Percentiles rank a stretch among this genome's conserved stretches.
Evolutionary conservation across 2,329 filamentous ascomycete genomes (phyloP).

Genomic region (Penicillium sp.): DNA sequence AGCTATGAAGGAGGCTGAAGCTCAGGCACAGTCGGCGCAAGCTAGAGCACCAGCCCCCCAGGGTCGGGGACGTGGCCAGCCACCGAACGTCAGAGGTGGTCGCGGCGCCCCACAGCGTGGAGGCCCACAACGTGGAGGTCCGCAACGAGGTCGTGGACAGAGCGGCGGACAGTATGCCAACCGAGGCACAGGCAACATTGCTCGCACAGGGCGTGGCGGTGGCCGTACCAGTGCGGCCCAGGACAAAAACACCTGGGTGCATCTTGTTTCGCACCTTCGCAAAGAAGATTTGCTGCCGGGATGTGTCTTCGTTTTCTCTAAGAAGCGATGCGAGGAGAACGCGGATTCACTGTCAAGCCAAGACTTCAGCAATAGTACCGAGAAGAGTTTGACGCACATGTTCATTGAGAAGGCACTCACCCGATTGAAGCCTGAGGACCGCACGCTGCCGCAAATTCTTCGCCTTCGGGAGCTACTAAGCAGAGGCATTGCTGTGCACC

Average conservation of each 20-base stretch:
- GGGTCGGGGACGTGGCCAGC: slow-evolving; percentile 45
- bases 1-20: slow-evolving; percentile 45
- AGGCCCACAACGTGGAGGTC: slow-evolving; percentile 27
- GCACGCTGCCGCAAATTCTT: slow-evolving; percentile 82
- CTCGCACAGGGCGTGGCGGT: slow-evolving; percentile 72
- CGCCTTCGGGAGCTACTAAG: slow-evolving; percentile 74
- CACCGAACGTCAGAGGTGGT: slow-evolving; percentile 40
- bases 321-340: slow-evolving; percentile 94
- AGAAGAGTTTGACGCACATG: slow-evolving; percentile 97
- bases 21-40: slow-evolving; percentile 40
- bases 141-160: slow-evolving; percentile 40
- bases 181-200: slow-evolving; percentile 72
- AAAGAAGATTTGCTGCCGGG: slow-evolving; percentile 80
- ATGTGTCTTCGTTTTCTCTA: slow-evolving; percentile 98
- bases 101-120: slow-evolving; percentile 32
- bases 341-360: slow-evolving; percentile 89
- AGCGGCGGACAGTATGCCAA: slow-evolving; percentile 50
- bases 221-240: slow-evolving; percentile 83
- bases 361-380: slow-evolving; percentile 83
- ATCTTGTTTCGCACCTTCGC: slow-evolving; percentile 81
- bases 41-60: slow-evolving; percentile 47
- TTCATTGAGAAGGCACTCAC: slow-evolving; percentile 92
- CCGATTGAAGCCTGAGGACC: slow-evolving; percentile 79
- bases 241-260: slow-evolving; percentile 93
- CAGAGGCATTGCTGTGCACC: slow-evolving; percentile 88